Conservation (phyloP, 768 basidiomycete species). For the Boletus eberwhitei region DNA sequence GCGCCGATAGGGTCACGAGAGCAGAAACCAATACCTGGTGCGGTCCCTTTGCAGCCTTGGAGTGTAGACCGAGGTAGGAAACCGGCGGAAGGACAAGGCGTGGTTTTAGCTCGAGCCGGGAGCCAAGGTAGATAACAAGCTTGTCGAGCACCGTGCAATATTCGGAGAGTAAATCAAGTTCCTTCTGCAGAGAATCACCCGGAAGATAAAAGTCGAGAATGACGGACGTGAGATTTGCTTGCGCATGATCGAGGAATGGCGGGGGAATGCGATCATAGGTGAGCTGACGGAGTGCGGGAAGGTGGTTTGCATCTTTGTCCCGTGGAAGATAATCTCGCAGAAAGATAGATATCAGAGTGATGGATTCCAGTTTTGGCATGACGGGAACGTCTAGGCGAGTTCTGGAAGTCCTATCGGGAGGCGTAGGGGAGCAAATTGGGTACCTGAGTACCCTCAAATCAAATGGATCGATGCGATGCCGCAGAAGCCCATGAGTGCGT, state of each 20-base stretch:
- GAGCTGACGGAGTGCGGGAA: too few relatives aligned
- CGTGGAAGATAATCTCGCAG: too few relatives aligned
- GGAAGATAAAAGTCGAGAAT: too few relatives aligned
- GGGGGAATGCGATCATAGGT: too few relatives aligned
- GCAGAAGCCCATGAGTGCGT: slow-evolving; percentile 27
- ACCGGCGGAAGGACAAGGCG: slow-evolving; percentile 23
- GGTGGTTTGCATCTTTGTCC: too few relatives aligned
- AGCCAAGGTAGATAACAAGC: slow-evolving; percentile 23
- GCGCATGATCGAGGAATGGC: too few relatives aligned
- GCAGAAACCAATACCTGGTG: slow-evolving; percentile 18
- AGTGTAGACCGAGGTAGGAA: slow-evolving; percentile 23
- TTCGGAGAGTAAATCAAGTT: too few relatives aligned
- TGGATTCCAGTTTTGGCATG: slow-evolving; percentile 27
- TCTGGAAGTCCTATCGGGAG: slow-evolving; percentile 19
- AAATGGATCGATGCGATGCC: slow-evolving; percentile 23
- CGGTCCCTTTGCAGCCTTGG: slow-evolving; percentile 13
- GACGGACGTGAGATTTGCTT: too few relatives aligned
- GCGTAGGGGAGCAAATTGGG: slow-evolving; percentile 26
- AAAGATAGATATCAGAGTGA: slow-evolving; percentile 27
- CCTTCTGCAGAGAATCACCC: too few relatives aligned
- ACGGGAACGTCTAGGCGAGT: slow-evolving; percentile 22
- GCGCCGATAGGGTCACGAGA: slow-evolving; percentile 21
- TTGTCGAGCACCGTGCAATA: slow-evolving; percentile 22
- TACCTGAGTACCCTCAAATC: slow-evolving; percentile 28
- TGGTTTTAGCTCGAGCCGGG: slow-evolving; percentile 22